phyloP scores from a whole-genome alignment of 169 alveolate genomes.

The Theileria parva region DNA sequence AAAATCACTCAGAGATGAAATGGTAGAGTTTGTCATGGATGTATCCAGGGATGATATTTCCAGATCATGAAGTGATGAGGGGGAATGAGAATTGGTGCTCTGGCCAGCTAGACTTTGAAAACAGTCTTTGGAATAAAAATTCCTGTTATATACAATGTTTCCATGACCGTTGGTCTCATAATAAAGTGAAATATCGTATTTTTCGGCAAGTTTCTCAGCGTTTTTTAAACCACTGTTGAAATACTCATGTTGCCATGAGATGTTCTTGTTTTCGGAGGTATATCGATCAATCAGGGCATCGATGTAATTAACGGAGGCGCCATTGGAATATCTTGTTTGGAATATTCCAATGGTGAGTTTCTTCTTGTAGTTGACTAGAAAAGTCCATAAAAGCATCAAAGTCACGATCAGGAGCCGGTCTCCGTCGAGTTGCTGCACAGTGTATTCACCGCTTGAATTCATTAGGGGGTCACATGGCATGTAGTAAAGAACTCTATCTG shows the following conservation, averaged over 20 bases:
- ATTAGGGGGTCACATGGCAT: conserved; percentile 12
- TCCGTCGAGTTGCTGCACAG: conserved; percentile 63
- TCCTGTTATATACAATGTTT: conserved; percentile 16
- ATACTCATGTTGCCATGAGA: conserved; percentile 47
- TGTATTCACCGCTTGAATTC: neutral
- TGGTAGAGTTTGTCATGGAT: neutral
- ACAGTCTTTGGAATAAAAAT: neutral
- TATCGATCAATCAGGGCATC: conserved; percentile 9
- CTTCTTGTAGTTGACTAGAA: neutral
- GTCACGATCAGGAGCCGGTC: conserved; percentile 53
- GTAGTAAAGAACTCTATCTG: conserved; percentile 70
- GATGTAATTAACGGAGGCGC: conserved; percentile 30
- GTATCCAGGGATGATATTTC: neutral
- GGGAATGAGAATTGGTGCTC: neutral
- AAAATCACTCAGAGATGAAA: neutral
- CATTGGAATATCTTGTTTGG: conserved; percentile 40
- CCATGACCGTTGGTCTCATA: conserved; percentile 81
- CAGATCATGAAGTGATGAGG: neutral
- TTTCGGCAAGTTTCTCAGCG: conserved; percentile 47
- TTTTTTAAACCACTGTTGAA: conserved; percentile 70
- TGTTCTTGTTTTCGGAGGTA: conserved; percentile 2
- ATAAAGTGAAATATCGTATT: conserved; percentile 62
- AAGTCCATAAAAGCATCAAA: conserved; percentile 44
- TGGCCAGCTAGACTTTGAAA: neutral
- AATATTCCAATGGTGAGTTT: conserved; percentile 11